These are phyloP conservation scores for Fusarium buharicum DNA, from an alignment of 2,329 filamentous ascomycete genomes.

Conservation along the genomic window DNA sequence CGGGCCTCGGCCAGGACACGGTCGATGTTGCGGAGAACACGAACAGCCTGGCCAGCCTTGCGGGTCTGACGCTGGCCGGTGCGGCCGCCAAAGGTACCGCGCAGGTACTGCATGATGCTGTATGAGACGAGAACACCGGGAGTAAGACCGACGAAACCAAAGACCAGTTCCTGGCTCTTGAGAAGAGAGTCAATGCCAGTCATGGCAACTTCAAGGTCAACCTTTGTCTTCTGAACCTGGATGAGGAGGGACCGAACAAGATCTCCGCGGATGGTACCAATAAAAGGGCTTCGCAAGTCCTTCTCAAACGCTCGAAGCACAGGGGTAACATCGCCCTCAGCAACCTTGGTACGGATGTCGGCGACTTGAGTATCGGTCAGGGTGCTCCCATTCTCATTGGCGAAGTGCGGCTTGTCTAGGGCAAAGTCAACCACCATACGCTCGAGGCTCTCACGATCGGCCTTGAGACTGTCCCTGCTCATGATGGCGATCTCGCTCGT, in stretches of 20 bases:
- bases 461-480: slow-evolving; percentile 90
- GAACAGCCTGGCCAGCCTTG: slow-evolving; percentile 75
- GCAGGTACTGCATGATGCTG: slow-evolving; percentile 77
- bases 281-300: slow-evolving; percentile 83
- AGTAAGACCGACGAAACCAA: slow-evolving; percentile 95
- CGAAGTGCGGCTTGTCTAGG: slow-evolving; percentile 77
- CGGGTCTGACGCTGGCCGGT: slow-evolving; percentile 73
- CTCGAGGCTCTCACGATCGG: slow-evolving; percentile 90
- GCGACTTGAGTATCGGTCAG: slow-evolving; percentile 76
- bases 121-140: slow-evolving; percentile 90
- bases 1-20: slow-evolving; percentile 76
- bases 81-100: slow-evolving; percentile 74
- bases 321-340: slow-evolving; percentile 91
- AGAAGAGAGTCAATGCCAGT: slow-evolving; percentile 93
- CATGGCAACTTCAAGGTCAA: slow-evolving; percentile 95
- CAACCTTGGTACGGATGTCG: slow-evolving; percentile 80
- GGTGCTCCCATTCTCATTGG: slow-evolving; percentile 56
- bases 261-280: slow-evolving; percentile 85
- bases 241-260: slow-evolving; percentile 91
- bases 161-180: slow-evolving; percentile 96
- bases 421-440: slow-evolving; percentile 99
- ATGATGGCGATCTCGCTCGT: slow-evolving; percentile 96
- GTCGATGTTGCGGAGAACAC: slow-evolving; percentile 88
- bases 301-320: slow-evolving; percentile 92
- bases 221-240: slow-evolving; percentile 98